These are phyloP conservation scores for Acorus gramineus DNA, from an alignment of 106 monocot species.

Conservation along the genomic window DNA sequence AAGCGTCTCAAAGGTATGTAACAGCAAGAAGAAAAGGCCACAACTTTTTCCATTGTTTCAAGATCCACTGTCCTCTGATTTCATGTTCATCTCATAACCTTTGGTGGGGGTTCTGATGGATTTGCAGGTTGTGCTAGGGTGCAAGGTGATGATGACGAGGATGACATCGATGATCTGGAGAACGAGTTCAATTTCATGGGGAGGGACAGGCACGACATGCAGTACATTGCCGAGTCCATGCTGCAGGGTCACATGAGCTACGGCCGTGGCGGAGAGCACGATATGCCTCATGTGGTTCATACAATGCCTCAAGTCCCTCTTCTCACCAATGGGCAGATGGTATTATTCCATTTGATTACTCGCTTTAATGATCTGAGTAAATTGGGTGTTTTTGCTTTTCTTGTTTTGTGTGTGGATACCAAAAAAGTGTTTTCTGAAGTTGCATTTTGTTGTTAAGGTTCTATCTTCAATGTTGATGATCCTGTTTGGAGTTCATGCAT, in stretches of 20 bases:
- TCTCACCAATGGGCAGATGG: constrained; percentile 1
- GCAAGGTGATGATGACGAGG: background rate
- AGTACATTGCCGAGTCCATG: background rate
- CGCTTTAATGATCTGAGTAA: no score
- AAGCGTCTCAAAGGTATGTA: no score
- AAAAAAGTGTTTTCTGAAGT: no score
- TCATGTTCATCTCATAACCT: no score
- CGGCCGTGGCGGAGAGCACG: background rate
- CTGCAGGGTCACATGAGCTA: background rate
- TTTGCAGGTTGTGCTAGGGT: background rate
- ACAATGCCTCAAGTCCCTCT: background rate
- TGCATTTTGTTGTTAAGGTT: no score
- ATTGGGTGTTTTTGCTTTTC: no score
- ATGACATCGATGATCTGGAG: constrained; percentile 1
- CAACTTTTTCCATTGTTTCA: no score
- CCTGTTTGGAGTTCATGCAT: background rate
- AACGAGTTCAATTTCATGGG: background rate
- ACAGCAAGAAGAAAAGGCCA: no score
- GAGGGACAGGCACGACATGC: background rate
- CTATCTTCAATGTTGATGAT: background rate
- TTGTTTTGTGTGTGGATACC: no score
- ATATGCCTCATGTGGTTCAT: background rate
- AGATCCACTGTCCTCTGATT: no score
- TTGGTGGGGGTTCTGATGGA: no score
- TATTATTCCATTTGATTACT: background rate